Conservation (phyloP, 2,329 filamentous ascomycete genomes). For the Chalaropsis thielavioides region DNA sequence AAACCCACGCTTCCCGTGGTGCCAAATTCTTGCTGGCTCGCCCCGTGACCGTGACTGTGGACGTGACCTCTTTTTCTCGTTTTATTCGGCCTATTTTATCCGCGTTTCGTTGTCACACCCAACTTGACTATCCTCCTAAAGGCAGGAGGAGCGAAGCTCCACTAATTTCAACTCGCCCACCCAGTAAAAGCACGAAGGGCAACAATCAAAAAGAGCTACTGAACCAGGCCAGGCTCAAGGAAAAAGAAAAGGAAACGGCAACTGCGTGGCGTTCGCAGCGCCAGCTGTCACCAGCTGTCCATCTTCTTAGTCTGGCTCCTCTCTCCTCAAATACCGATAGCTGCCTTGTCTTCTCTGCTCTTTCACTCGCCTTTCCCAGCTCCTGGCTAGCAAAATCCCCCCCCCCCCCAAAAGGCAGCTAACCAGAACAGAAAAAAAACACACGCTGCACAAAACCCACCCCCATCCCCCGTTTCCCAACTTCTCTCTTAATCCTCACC, state of each 20-base stretch:
- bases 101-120: not conserved
- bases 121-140: too few species aligned
- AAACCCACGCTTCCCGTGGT: not conserved
- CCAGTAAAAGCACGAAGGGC: too few species aligned
- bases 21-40: not conserved
- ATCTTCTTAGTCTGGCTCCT: not conserved
- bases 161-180: not conserved
- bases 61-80: not conserved
- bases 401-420: conserved; percentile 1
- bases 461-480: not conserved
- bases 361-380: conserved; percentile 10
- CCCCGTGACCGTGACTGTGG: not conserved
- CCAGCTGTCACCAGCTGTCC: not conserved
- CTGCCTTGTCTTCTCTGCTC: conserved; percentile 11
- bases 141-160: not conserved
- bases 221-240: not conserved
- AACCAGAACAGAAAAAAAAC: conserved; percentile 4
- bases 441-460: not conserved
- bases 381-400: not conserved
- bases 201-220: not conserved
- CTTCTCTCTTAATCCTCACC: conserved; percentile 2
- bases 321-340: conserved; percentile 3
- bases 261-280: not conserved
- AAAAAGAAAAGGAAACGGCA: not conserved
- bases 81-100: not conserved